phyloP scores from a whole-genome alignment of 805 yeast species.

The Candida anglica region DNA sequence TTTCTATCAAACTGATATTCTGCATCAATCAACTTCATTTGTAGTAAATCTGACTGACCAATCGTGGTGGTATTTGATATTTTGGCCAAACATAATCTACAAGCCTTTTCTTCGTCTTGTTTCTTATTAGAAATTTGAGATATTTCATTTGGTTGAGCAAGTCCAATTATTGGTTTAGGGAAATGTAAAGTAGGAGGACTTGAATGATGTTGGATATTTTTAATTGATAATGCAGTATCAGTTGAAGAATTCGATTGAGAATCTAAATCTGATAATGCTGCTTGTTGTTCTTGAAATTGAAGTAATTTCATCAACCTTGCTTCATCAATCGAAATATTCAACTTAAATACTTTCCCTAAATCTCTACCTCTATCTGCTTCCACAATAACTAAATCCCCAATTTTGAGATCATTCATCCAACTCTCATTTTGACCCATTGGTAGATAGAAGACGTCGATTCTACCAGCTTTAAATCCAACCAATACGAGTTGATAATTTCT shows the following conservation, averaged over 20 bases:
- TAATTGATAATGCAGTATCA: constrained; percentile 21
- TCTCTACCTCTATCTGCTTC: constrained; percentile 84
- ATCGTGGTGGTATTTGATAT: constrained; percentile 37
- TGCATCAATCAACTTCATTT: constrained; percentile 63
- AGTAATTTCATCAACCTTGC: constrained; percentile 63
- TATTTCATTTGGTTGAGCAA: constrained; percentile 61
- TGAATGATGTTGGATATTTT: constrained; percentile 13
- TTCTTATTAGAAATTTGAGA: constrained; percentile 53
- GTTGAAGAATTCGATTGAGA: constrained; percentile 1
- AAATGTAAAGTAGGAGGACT: constrained; percentile 48
- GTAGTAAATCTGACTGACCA: constrained; percentile 29
- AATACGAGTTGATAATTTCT: constrained; percentile 44
- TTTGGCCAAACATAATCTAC: constrained; percentile 55
- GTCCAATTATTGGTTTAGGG: constrained; percentile 64
- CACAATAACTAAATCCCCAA: constrained; percentile 72
- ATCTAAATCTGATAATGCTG: constrained; percentile 44
- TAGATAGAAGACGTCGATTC: constrained; percentile 72
- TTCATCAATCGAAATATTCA: constrained; percentile 58
- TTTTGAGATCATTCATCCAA: constrained; percentile 24
- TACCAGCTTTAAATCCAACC: constrained; percentile 74
- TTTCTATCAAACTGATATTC: constrained; percentile 82
- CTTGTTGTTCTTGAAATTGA: constrained; percentile 70
- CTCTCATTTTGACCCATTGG: constrained; percentile 29
- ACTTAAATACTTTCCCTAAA: constrained; percentile 60
- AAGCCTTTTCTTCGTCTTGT: constrained; percentile 68